These are phyloP conservation scores for Cladosporium cucumerinum DNA, from an alignment of 2,329 filamentous ascomycete species.

Conservation along the genomic window DNA sequence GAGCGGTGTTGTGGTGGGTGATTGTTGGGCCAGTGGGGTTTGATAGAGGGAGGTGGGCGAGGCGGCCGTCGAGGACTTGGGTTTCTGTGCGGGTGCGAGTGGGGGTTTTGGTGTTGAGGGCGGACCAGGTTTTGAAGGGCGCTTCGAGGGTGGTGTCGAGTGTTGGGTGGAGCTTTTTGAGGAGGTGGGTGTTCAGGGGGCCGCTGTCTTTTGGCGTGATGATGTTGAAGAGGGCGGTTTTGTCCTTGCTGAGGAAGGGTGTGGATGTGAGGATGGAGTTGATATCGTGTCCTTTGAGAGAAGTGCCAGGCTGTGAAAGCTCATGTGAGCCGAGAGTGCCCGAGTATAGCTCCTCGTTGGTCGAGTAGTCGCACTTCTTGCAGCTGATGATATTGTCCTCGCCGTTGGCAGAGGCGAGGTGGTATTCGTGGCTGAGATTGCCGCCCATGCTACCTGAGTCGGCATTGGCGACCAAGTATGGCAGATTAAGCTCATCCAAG, in stretches of 20 bases:
- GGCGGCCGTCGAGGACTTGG: conserved; percentile 19
- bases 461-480: conserved; percentile 79
- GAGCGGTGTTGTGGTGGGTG: conserved; percentile 47
- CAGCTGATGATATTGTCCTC: conserved; percentile 85
- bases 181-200: conserved; percentile 57
- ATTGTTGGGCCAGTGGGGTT: background rate
- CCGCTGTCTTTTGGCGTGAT: conserved; percentile 40
- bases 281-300: background rate
- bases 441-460: conserved; percentile 97
- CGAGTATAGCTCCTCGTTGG: conserved; percentile 75
- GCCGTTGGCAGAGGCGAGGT: conserved; percentile 73
- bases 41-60: conserved; percentile 7
- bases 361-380: conserved; percentile 66
- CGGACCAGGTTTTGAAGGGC: conserved; percentile 18
- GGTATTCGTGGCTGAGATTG: conserved; percentile 89
- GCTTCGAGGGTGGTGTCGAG: conserved; percentile 70
- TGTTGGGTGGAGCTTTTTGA: conserved; percentile 64
- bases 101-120: conserved; percentile 15
- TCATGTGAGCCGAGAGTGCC: background rate
- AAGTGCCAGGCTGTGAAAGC: background rate
- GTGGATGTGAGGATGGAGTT: conserved; percentile 4
- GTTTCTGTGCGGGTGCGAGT: conserved; percentile 16
- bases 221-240: conserved; percentile 64
- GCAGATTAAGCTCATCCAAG: conserved; percentile 78
- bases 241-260: conserved; percentile 58